Base-by-base conservation (phyloP, 768 basidiomycete genomes). In the Pulveroboletus sp. region DNA sequence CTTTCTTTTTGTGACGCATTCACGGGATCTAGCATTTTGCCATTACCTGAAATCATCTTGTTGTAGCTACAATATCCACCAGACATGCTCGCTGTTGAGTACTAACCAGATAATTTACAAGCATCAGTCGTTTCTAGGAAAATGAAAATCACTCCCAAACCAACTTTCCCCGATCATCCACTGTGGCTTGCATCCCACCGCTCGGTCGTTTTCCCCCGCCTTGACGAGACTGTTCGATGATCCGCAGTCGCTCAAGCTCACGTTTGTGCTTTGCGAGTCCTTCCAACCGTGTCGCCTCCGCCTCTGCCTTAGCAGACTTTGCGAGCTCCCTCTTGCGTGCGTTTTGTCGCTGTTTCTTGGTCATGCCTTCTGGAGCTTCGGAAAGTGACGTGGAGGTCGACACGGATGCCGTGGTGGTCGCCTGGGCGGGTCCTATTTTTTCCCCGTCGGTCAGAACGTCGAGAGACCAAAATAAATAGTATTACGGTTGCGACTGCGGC, bases 331-430 rank as follows among this genome's bases (percentile, higher is more conserved):
- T 71, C 61, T 71, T 77, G 53, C 75, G 76, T 8, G 76, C 80
- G 55, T 88, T 87, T 61, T 90, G 75, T 29, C 84, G 77, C 62
- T 89, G 85, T 36, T 77, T 78, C 67, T 90, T 87, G 6, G 81
- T 85, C 50, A 78, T 62, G 1, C 73, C 56, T 51, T 78, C 78
- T 0, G 78, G 62, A 3, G 74, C 69, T 23, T 68, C 69, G 7
- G 67, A 59, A 14, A 60, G 34, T 6, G 61, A 48, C 10, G 46
- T 26, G 9, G 46, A 43, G 13, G 37, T 55, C 47, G 47, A 50
- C 31, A 52, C 56, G 13, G 51, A 27, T 23, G 35, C 23, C 17
- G 35, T 54, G 35, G 53, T 16, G 45, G 54, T 55, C 39, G 50
- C 45, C 35, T 51, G 56, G 22, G 45, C 32, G 6, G 45, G 23